Evolutionary conservation across 108 stramenopile genomes (phyloP), one percentile per base, ranked within the genome.

Genomic region (Cyclostephanos tholiformis): DNA sequence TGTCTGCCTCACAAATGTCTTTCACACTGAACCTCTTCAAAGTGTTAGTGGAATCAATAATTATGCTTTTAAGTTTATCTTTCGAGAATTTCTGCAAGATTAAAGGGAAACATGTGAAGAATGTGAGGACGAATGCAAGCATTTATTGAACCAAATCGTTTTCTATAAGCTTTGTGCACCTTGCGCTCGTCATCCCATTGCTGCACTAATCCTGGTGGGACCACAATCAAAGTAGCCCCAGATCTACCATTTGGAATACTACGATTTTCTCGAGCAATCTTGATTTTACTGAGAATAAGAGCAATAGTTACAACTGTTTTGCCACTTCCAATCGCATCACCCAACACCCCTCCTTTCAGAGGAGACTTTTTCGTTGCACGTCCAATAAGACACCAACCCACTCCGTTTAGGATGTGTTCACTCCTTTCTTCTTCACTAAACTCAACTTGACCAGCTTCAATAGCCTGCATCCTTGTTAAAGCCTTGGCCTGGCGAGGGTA

Each of bases 281-380:
- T 65, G 17, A 82, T 43, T 10, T 78, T 82, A 30, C 65, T 49
- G 12, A 91, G 67, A 63, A 91, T 88, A 39, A 88, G 60, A 11
- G 86, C 90, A 71, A 91, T 88, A 5, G 85, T 72, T 20, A 91
- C 77, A 1, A 91, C 90, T 13, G 90, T 91, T 53, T 91, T 91
- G 30, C 90, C 90, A 51, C 83, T 79, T 23, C 89, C 89, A 66
- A 90, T 90, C 17, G 89, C 87, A 64, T 90, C 89, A 30, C 78
- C 89, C 13, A 90, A 52, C 13, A 90, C 89, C 17, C 89, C 89
- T 43, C 89, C 89, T 17, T 76, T 52, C 12, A 90, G 48, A 1
- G 63, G 76, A 13, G 78, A 67, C 29, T 49, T 61, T 22, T 71
- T 64, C 3, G 68, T 53, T n/a, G 89, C 89, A 48, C 79, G 79